Evolutionary conservation across 306 rosid genomes (phyloP).

Genomic region (Rosa lucieae): DNA sequence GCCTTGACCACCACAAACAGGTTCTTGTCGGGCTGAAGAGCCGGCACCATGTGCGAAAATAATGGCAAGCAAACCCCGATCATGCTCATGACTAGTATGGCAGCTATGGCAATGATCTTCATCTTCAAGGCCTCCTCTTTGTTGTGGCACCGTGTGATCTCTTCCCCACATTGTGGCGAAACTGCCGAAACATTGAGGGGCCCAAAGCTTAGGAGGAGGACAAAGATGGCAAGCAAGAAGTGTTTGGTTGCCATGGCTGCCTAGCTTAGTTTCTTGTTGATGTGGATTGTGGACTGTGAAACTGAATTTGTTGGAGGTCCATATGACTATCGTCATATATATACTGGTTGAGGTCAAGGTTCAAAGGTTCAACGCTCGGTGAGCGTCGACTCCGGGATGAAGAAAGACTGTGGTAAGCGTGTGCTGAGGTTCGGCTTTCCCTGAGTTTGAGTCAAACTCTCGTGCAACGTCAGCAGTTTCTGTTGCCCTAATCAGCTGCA

Average conservation of each 20-base stretch:
- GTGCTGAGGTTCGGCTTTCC: slow-evolving; percentile 17
- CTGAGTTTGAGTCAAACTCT: background rate
- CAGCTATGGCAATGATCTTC: slow-evolving; percentile 48
- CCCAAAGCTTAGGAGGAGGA: slow-evolving; percentile 7
- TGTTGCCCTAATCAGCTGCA: background rate
- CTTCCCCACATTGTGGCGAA: slow-evolving; percentile 9
- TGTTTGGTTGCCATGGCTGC: slow-evolving; percentile 3
- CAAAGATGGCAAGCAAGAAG: background rate
- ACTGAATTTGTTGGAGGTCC: background rate
- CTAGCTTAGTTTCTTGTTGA: background rate
- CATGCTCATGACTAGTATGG: slow-evolving; percentile 45
- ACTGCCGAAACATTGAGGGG: background rate
- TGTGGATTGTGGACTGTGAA: background rate
- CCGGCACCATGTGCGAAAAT: slow-evolving; percentile 39
- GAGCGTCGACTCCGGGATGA: background rate
- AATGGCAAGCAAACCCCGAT: slow-evolving; percentile 45
- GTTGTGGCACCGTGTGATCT: slow-evolving; percentile 36
- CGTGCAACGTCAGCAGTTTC: background rate
- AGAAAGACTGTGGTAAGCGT: slow-evolving; percentile 6
- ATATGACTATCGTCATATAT: too few relatives aligned
- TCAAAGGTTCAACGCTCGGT: background rate
- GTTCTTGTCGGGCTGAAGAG: slow-evolving; percentile 43
- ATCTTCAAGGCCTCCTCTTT: slow-evolving; percentile 29
- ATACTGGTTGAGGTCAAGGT: background rate
- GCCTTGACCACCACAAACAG: slow-evolving; percentile 52